Evolutionary conservation across 306 rosid species (phyloP).

Genomic region (Hippophae rhamnoides): DNA sequence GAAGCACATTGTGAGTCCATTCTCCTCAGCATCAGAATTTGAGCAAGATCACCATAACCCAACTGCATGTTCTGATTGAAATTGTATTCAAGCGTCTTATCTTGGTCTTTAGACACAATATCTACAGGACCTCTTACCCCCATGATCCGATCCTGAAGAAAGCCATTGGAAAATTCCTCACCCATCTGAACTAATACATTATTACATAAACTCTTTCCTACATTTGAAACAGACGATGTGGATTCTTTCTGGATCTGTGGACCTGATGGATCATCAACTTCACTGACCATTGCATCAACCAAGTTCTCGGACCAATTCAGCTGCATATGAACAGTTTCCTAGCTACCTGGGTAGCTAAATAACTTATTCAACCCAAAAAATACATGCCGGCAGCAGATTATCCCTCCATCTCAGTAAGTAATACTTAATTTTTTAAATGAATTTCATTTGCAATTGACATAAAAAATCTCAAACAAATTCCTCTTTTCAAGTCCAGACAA

Average conservation of each 20-base stretch:
- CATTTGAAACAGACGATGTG: constrained; percentile 16
- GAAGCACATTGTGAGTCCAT: constrained; percentile 47
- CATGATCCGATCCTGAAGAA: constrained; percentile 33
- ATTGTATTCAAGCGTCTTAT: constrained; percentile 23
- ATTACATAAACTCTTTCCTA: constrained; percentile 24
- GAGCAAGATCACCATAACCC: constrained; percentile 43
- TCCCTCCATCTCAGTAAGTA: constrained; percentile 5
- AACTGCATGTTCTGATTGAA: constrained; percentile 29
- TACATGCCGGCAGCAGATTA: constrained; percentile 6
- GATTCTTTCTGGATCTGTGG: constrained; percentile 28
- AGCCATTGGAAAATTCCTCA: constrained; percentile 29
- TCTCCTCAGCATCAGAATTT: constrained; percentile 52
- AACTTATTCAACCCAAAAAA: constrained; percentile 12
- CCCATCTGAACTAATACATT: constrained; percentile 24
- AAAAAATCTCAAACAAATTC: not conserved
- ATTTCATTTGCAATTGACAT: not conserved
- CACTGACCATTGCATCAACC: constrained; percentile 25
- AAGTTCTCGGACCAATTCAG: constrained; percentile 31
- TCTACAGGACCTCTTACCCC: constrained; percentile 22
- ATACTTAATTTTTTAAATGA: not conserved
- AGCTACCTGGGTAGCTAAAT: constrained; percentile 22
- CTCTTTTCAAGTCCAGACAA: not conserved
- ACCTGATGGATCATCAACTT: constrained; percentile 30
- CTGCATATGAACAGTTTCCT: constrained; percentile 28
- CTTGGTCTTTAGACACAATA: not conserved